A percentile compares a stretch with the other conserved stretches of the same genome.
These are phyloP conservation scores for Yarrowia deformans DNA, from an alignment of 805 yeast species.

Conservation along the genomic window DNA sequence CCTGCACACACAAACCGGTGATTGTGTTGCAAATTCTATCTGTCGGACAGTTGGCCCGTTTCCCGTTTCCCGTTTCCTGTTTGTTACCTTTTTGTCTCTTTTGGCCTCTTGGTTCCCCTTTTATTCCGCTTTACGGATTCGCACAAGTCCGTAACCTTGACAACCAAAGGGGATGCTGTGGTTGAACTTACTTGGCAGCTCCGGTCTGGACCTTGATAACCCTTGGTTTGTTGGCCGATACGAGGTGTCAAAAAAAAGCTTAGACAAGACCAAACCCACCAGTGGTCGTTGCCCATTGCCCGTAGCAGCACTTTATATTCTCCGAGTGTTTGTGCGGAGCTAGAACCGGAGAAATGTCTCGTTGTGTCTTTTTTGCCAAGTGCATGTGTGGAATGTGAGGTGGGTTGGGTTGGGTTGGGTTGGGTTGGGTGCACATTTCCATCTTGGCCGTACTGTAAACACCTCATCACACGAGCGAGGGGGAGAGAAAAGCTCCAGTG, in stretches of 20 bases:
- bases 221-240: constrained; percentile 1
- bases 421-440: too few species aligned
- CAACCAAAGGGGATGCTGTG: neutral
- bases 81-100: too few species aligned
- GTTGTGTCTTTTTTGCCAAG: neutral
- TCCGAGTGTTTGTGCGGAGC: neutral
- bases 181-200: neutral
- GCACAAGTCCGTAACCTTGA: constrained; percentile 13
- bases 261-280: neutral
- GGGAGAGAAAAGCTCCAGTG: too few species aligned
- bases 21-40: constrained; percentile 15
- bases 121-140: constrained; percentile 23
- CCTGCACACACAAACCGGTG: neutral
- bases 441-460: too few species aligned
- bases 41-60: neutral
- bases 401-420: too few species aligned
- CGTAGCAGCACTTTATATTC: constrained; percentile 1
- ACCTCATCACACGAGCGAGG: neutral
- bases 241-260: neutral
- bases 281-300: neutral
- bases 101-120: neutral
- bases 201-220: constrained; percentile 5
- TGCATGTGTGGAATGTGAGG: constrained; percentile 12
- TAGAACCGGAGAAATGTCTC: too few species aligned
- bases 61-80: neutral